Conservation (phyloP, 148 eudicot genomes). For the Spergularia marina region DNA sequence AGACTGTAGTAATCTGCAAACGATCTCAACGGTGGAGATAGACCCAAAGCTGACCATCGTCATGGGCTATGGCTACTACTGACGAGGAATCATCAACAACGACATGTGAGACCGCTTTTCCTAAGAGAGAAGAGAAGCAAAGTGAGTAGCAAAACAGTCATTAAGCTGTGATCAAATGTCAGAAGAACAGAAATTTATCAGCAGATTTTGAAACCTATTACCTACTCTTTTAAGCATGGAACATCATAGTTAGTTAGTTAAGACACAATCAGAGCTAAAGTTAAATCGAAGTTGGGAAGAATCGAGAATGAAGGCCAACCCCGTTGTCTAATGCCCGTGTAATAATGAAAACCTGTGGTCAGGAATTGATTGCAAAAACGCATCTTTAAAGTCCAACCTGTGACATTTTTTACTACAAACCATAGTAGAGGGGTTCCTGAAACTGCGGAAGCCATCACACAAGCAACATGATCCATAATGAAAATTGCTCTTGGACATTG, state of each 20-base stretch:
- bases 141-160: conserved; percentile 1
- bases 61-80: conserved; percentile 62
- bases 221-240: not conserved
- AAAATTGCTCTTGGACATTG: too few species aligned
- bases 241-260: not conserved
- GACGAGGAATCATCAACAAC: conserved; percentile 53
- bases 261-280: not conserved
- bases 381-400: too few species aligned
- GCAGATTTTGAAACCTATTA: not conserved
- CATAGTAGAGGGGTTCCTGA: too few species aligned
- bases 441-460: too few species aligned
- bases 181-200: not conserved
- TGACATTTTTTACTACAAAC: too few species aligned
- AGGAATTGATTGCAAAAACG: too few species aligned
- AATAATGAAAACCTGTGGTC: not conserved
- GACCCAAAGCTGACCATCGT: conserved; percentile 50
- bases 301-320: not conserved
- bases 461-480: too few species aligned
- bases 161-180: not conserved
- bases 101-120: conserved; percentile 54
- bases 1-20: not conserved
- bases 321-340: not conserved
- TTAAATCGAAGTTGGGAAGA: not conserved
- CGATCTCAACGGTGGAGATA: conserved; percentile 35
- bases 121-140: conserved; percentile 32